Conservation (phyloP, 176 grass and related monocot species). For the Aegilops sharonensis region DNA sequence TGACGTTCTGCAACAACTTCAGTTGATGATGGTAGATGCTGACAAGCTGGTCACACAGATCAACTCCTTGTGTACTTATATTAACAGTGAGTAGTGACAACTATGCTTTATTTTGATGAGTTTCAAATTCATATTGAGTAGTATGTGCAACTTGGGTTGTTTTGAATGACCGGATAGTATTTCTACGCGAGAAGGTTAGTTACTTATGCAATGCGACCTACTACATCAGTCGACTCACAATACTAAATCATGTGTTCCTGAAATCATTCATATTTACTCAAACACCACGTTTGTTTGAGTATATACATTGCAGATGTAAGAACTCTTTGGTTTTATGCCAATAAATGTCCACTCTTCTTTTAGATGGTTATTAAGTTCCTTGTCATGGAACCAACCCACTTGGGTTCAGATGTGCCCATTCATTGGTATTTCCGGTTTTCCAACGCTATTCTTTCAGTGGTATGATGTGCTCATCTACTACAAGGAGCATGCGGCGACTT, state of each 20-base stretch:
- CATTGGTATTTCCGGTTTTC: too few relatives aligned
- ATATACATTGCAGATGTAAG: background rate
- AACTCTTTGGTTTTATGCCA: background rate
- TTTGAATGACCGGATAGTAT: background rate
- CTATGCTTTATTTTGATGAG: background rate
- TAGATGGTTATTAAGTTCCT: too few relatives aligned
- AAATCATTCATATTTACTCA: background rate
- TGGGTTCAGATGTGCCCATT: too few relatives aligned
- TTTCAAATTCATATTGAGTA: background rate
- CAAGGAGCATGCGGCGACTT: too few relatives aligned
- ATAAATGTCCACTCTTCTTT: background rate
- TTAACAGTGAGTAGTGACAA: background rate
- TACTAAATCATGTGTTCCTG: background rate
- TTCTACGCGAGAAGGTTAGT: background rate
- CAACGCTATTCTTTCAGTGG: too few relatives aligned
- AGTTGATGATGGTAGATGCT: constrained; percentile 10
- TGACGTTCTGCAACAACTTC: background rate
- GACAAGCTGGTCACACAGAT: background rate
- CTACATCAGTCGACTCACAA: background rate
- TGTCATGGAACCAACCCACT: too few relatives aligned
- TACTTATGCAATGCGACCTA: background rate
- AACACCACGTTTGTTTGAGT: background rate
- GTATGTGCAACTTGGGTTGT: background rate
- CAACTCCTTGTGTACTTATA: background rate
- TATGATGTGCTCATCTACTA: too few relatives aligned